Percentiles rank a stretch among this genome's conserved stretches.
Conservation (phyloP, 2,329 filamentous ascomycete genomes). For the Sclerotinia borealis region DNA sequence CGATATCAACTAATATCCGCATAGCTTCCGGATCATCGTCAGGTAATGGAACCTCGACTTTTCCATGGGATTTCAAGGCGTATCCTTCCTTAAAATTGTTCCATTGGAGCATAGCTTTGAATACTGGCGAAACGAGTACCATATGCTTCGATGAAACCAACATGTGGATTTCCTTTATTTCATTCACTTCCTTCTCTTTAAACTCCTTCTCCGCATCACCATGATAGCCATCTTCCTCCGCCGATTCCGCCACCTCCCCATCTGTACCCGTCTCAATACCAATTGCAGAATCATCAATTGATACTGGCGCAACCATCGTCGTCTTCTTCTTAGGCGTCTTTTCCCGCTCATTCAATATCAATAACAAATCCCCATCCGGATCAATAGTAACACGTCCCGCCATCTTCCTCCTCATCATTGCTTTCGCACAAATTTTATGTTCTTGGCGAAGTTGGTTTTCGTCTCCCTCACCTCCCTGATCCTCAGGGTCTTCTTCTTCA, state of each 20-base stretch:
- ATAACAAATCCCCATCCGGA: conserved; percentile 6
- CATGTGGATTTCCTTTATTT: conserved; percentile 17
- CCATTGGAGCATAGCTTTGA: conserved; percentile 26
- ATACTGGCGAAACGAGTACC: conserved; percentile 25
- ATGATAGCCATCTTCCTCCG: neutral
- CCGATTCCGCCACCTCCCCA: neutral
- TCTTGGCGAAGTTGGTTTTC: conserved; percentile 1
- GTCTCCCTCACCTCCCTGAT: neutral
- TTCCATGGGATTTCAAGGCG: conserved; percentile 10
- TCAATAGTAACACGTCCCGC: neutral
- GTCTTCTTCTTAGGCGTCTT: neutral
- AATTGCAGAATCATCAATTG: conserved; percentile 5
- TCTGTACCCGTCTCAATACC: neutral
- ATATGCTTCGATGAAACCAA: conserved; percentile 24
- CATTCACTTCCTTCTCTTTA: neutral
- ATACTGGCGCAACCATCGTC: neutral
- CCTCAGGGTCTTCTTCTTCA: neutral
- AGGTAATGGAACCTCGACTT: conserved; percentile 25
- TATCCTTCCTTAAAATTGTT: conserved; percentile 23
- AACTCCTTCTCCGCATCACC: neutral
- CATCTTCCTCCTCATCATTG: neutral
- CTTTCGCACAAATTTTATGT: neutral
- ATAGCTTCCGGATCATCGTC: conserved; percentile 33
- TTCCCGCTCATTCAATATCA: conserved; percentile 1
- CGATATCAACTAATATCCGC: conserved; percentile 31